Percentiles rank a stretch among this genome's conserved stretches.
phyloP scores from a whole-genome alignment of 768 basidiomycete genomes.

The Pisolithus microcarpus region DNA sequence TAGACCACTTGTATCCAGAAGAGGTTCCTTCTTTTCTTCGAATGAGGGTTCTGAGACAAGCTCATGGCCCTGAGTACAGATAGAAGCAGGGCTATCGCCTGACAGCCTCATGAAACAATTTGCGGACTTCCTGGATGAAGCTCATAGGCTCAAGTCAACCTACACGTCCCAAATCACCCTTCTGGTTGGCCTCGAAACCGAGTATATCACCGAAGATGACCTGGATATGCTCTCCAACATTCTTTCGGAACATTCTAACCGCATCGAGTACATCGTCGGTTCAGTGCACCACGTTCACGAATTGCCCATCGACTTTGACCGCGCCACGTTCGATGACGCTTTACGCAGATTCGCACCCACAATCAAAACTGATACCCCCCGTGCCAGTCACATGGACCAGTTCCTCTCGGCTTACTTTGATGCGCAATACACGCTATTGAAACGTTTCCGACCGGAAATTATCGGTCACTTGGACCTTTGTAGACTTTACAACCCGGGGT shows the following conservation, averaged over 20 bases:
- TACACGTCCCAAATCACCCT: slow-evolving; percentile 67
- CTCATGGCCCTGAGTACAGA: slow-evolving; percentile 33
- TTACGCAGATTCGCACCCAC: slow-evolving; percentile 35
- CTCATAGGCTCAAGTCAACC: slow-evolving; percentile 59
- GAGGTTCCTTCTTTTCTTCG: slow-evolving; percentile 51
- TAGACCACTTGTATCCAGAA: slow-evolving; percentile 85
- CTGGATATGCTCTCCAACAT: slow-evolving; percentile 49
- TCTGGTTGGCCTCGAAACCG: slow-evolving; percentile 89
- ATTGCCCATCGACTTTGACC: slow-evolving; percentile 90
- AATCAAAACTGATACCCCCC: slow-evolving; percentile 17
- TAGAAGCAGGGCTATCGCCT: slow-evolving; percentile 37
- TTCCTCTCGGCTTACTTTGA: slow-evolving; percentile 77
- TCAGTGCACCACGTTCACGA: slow-evolving; percentile 86
- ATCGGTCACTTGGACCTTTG: slow-evolving; percentile 94
- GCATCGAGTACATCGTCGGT: slow-evolving; percentile 86
- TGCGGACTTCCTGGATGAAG: slow-evolving; percentile 66
- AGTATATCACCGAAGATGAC: slow-evolving; percentile 69
- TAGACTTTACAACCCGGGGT: slow-evolving; percentile 68
- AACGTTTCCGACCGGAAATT: slow-evolving; percentile 73
- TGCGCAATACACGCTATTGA: slow-evolving; percentile 67
- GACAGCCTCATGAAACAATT: slow-evolving; percentile 58
- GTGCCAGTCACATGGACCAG: slow-evolving; percentile 28
- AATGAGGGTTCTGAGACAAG: slow-evolving; percentile 1
- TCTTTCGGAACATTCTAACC: slow-evolving; percentile 38
- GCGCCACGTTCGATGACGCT: slow-evolving; percentile 56